Conservation (phyloP, 139 green algal species). For the Chlorella vulgaris region DNA sequence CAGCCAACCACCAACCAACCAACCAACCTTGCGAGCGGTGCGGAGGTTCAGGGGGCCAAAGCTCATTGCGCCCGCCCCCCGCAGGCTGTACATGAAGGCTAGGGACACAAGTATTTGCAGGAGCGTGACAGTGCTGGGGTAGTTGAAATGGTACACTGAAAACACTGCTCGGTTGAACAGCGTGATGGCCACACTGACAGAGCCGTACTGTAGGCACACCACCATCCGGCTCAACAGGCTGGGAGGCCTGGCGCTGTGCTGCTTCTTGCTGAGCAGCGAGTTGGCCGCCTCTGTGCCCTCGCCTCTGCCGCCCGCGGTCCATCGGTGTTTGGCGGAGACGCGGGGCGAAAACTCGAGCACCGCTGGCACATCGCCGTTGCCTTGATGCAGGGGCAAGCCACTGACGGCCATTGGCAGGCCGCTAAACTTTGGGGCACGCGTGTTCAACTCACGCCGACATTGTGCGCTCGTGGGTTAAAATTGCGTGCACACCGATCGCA, state of each 20-base stretch:
- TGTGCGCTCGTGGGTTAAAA: too few relatives aligned
- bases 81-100: conserved; percentile 43
- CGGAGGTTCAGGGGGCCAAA: conserved; percentile 20
- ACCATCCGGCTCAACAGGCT: conserved; percentile 19
- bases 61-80: conserved; percentile 23
- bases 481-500: too few relatives aligned
- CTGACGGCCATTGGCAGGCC: too few relatives aligned
- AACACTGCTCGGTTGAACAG: conserved; percentile 71
- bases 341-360: too few relatives aligned
- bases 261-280: not conserved
- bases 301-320: too few relatives aligned
- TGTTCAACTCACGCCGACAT: not conserved
- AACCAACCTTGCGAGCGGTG: not conserved
- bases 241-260: not conserved
- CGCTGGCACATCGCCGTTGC: too few relatives aligned
- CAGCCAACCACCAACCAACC: not conserved
- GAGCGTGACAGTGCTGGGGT: conserved; percentile 55
- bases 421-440: too few relatives aligned
- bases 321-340: too few relatives aligned
- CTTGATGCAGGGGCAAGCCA: too few relatives aligned
- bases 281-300: too few relatives aligned
- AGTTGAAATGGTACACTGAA: conserved; percentile 58
- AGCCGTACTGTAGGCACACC: conserved; percentile 54
- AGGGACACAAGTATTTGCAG: conserved; percentile 52
- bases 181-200: conserved; percentile 54